phyloP scores from a whole-genome alignment of 192 early-diverging fungal species.

The Glomus cerebriforme region DNA sequence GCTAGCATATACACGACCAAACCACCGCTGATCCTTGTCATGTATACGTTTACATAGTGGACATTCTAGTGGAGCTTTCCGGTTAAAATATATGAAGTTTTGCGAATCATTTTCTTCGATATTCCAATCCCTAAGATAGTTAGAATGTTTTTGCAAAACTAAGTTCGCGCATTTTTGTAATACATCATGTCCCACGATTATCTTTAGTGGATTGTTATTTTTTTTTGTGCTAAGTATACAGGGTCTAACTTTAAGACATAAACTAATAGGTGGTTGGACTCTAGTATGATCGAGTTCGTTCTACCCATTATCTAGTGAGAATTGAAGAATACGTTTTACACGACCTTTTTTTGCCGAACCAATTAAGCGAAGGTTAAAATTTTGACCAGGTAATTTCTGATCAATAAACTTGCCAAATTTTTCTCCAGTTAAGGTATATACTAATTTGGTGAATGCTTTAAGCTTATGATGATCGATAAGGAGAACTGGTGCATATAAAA shows the following conservation, averaged over 20 bases:
- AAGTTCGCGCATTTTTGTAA: conserved; percentile 19
- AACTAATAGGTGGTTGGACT: conserved; percentile 27
- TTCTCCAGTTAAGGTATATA: too few species aligned
- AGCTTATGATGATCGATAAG: conserved; percentile 9
- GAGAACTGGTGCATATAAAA: conserved; percentile 10
- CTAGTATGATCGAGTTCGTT: too few species aligned
- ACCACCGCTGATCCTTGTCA: conserved; percentile 5
- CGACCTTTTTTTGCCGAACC: too few species aligned
- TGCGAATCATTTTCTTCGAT: too few species aligned
- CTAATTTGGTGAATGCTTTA: conserved; percentile 18
- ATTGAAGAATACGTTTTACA: too few species aligned
- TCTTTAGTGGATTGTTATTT: too few species aligned
- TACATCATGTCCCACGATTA: too few species aligned
- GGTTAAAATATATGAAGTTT: too few species aligned
- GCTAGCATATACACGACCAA: not conserved
- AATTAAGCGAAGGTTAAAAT: not conserved
- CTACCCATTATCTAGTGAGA: too few species aligned
- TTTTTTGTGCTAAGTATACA: conserved; percentile 14
- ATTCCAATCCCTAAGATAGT: conserved; percentile 28
- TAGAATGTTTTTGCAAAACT: conserved; percentile 28
- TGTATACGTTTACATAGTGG: too few species aligned
- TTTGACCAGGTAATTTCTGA: conserved; percentile 12
- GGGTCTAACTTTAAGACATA: conserved; percentile 5
- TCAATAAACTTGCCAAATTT: too few species aligned
- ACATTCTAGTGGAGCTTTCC: too few species aligned